Percentiles rank a stretch among this genome's conserved stretches.
Evolutionary conservation across 2,329 filamentous ascomycete species (phyloP).

Genomic region (Sarocladium brachiariae): DNA sequence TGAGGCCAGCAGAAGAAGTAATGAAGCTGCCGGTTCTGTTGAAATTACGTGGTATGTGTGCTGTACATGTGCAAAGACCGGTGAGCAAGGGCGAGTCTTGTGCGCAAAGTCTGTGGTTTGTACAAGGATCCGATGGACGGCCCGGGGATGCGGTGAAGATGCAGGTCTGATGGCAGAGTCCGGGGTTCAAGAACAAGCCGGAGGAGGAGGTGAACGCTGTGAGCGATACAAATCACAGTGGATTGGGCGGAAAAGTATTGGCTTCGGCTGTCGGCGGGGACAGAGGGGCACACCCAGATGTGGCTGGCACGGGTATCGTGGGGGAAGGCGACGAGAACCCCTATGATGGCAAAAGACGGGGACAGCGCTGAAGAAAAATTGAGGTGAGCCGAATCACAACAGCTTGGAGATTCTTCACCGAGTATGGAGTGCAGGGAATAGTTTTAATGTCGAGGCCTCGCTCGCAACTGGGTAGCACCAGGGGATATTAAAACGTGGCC

Average conservation of each 20-base stretch:
- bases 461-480: not conserved
- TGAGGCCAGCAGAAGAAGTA: not conserved
- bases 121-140: not conserved
- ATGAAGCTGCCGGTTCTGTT: not conserved
- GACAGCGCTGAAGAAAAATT: too few species aligned
- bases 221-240: not conserved
- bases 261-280: slow-evolving; percentile 4
- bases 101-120: not conserved
- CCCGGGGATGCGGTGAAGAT: slow-evolving; percentile 8
- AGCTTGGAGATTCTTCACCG: not conserved
- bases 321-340: too few species aligned
- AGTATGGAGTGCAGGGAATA: not conserved
- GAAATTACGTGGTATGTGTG: not conserved
- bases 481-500: not conserved
- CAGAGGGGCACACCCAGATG: slow-evolving; percentile 1
- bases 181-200: not conserved
- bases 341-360: too few species aligned
- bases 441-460: not conserved
- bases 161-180: slow-evolving; percentile 1
- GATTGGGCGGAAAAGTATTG: not conserved
- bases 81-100: not conserved
- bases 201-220: not conserved
- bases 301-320: slow-evolving; percentile 8
- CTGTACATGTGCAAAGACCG: not conserved
- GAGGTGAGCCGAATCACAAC: not conserved